Base-by-base conservation (phyloP, 768 basidiomycete species). In the Brasilioporus rufonigricans region DNA sequence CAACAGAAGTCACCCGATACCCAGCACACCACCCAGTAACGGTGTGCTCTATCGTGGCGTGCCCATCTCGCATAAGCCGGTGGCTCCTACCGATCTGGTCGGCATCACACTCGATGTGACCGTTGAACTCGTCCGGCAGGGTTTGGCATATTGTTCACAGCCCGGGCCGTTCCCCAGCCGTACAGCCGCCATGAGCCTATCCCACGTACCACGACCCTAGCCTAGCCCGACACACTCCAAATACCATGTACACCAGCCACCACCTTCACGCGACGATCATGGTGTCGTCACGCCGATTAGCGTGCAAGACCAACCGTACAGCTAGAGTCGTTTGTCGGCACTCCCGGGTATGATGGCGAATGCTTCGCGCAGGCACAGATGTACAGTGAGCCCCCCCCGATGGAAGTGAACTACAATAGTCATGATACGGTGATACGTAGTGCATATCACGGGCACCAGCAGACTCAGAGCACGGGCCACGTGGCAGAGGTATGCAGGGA, bases 91-190 rank as follows among this genome's bases (percentile, higher is more conserved):
- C 29, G 91, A 88, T 54, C 77, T 77, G n/a, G 78, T 91, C 4
- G 93, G 94, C 4, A 95, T 96, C 56, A 80, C 84, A 3, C 75
- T 96, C 3, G n/a, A 96, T 70, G 79, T 82, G 38, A 84, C 93
- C 83, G 60, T 81, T 80, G 57, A 75, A 70, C 53, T 63, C 0
- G 33, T 32, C 1, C 61, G 56, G 2, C 61, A 53, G 13, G 29
- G 54, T 5, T 5, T 44, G 4, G 7, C 16, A 29, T 63, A 65
- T 21, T 69, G 60, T 41, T 18, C 48, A 12, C 61, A 53, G 10
- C 41, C 55, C 0, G 50, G 38, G 5, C 48, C 44, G 5, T 45
- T 40, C 2, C 58, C 47, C 58, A 46, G 14, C 26, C 5, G 23
- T 53, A 0, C 65, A 58, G n/a, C 57, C 60, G 1, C 50, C 63